These are phyloP conservation scores for Pseudogymnoascus pannorum DNA, from an alignment of 2,329 filamentous ascomycete species.

Conservation along the genomic window DNA sequence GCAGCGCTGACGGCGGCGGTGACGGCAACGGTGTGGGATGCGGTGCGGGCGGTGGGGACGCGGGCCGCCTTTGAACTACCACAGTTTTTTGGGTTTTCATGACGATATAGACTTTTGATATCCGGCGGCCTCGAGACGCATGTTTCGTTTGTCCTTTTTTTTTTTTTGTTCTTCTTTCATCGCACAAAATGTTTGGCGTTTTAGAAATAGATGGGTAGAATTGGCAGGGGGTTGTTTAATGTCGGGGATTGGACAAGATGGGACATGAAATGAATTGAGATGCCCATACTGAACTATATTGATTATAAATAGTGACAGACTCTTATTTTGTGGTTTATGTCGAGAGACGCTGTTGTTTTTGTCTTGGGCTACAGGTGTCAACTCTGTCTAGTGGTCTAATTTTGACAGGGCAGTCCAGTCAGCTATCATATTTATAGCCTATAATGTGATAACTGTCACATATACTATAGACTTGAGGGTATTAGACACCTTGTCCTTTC, in stretches of 20 bases:
- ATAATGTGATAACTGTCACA: too few species aligned
- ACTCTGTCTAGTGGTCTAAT: too few species aligned
- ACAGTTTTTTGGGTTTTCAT: conserved; percentile 5
- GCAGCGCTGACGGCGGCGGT: neutral
- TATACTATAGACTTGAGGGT: too few species aligned
- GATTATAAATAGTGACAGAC: neutral
- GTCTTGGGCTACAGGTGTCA: too few species aligned
- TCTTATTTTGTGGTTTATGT: neutral
- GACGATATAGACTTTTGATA: conserved; percentile 8
- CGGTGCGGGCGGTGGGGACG: neutral
- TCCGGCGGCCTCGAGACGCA: conserved; percentile 8
- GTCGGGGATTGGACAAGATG: neutral
- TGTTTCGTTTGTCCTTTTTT: neutral
- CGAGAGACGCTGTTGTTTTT: neutral
- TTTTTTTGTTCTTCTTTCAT: neutral
- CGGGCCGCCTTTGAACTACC: conserved; percentile 1
- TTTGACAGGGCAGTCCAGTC: too few species aligned
- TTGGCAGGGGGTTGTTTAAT: neutral
- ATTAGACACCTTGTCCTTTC: too few species aligned
- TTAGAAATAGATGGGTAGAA: conserved; percentile 6
- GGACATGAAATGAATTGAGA: neutral
- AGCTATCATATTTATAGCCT: too few species aligned
- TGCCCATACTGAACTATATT: neutral
- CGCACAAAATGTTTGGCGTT: conserved; percentile 6
- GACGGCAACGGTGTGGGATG: neutral